phyloP scores from a whole-genome alignment of 2,329 filamentous ascomycete genomes.

The Thielaviopsis punctulata region DNA sequence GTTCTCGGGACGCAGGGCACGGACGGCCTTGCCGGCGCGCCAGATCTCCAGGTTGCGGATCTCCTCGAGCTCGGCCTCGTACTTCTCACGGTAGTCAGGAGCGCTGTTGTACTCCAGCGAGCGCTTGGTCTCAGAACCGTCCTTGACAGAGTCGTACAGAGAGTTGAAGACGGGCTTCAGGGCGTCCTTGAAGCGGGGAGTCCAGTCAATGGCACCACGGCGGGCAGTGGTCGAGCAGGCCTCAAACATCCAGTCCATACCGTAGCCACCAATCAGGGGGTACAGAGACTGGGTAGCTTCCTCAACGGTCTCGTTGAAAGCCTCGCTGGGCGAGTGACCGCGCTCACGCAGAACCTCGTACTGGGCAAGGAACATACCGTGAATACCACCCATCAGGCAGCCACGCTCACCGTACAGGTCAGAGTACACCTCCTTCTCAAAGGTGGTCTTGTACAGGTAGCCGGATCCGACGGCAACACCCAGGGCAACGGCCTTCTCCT shows the following conservation, averaged over 20 bases:
- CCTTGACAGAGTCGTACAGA: conserved; percentile 82
- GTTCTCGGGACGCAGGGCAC: conserved; percentile 75
- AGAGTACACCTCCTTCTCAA: conserved; percentile 99
- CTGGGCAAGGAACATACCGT: conserved; percentile 99
- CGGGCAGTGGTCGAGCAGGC: conserved; percentile 98
- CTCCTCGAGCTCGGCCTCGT: conserved; percentile 96
- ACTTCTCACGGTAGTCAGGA: conserved; percentile 90
- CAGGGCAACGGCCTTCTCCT: conserved; percentile 94
- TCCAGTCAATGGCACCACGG: conserved; percentile 98
- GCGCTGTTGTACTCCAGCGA: conserved; percentile 95
- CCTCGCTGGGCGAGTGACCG: conserved; percentile 92
- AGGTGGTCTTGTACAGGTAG: conserved; percentile 99
- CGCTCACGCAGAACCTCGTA: conserved; percentile 99
- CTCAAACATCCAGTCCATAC: conserved; percentile 99
- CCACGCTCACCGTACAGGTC: conserved; percentile 99
- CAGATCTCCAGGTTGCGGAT: conserved; percentile 98
- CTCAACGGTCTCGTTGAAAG: conserved; percentile 99
- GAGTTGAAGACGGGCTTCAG: conserved; percentile 98
- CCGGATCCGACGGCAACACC: conserved; percentile 93
- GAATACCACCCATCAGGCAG: conserved; percentile 99
- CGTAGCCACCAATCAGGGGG: conserved; percentile 90
- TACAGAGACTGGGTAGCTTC: conserved; percentile 97
- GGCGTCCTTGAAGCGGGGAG: conserved; percentile 87
- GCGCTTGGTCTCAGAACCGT: conserved; percentile 87
- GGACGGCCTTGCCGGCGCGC: conserved; percentile 94